Conservation (phyloP, 768 basidiomycete species). For the Termitomyces sp. region DNA sequence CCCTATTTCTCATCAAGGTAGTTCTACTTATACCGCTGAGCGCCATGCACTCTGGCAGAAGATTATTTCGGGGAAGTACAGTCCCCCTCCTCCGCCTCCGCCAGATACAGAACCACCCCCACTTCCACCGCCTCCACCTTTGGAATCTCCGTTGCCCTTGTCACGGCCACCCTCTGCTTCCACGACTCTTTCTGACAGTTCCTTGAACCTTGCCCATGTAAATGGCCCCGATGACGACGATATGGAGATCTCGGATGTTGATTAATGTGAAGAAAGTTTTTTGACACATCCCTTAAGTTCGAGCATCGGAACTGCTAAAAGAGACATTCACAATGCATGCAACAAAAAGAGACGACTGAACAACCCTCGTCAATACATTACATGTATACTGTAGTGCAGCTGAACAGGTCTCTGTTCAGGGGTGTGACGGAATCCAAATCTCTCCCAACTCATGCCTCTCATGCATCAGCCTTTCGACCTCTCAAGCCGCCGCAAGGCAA, state of each 20-base stretch:
- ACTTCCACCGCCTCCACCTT: conserved; percentile 18
- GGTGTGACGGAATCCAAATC: not conserved
- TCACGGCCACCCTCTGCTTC: conserved; percentile 20
- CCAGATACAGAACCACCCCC: conserved; percentile 8
- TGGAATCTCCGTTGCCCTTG: conserved; percentile 6
- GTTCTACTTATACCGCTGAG: conserved; percentile 30
- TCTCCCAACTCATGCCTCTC: not conserved
- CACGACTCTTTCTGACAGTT: not conserved
- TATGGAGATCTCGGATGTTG: conserved; percentile 30
- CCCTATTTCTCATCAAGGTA: conserved; percentile 19
- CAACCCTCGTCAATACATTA: not conserved
- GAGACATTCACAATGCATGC: not conserved
- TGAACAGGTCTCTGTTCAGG: not conserved
- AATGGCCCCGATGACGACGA: conserved; percentile 13
- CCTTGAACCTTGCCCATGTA: not conserved
- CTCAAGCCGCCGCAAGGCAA: not conserved
- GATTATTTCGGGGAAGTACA: conserved; percentile 20
- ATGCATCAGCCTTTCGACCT: not conserved
- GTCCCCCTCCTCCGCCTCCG: conserved; percentile 15
- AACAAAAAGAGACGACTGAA: not conserved
- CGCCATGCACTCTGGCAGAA: conserved; percentile 35
- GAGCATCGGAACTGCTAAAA: not conserved
- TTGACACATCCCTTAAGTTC: no score
- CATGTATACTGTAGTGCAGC: no score
- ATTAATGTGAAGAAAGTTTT: not conserved